Evolutionary conservation across 768 basidiomycete species (phyloP).

Genomic region (Scleroderma citrinum): DNA sequence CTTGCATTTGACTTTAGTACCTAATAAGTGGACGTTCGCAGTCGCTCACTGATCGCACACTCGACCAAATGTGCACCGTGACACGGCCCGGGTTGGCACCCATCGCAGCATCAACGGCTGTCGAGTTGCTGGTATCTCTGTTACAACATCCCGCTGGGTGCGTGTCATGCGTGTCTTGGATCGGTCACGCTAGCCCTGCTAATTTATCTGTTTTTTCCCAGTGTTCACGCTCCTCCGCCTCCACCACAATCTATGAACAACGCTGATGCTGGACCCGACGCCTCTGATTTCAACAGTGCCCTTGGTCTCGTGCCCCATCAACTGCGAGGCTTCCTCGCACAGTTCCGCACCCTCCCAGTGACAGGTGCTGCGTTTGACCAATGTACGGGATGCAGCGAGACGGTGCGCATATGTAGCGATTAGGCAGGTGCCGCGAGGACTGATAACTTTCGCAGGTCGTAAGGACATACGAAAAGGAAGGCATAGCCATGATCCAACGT

Average conservation of each 20-base stretch:
- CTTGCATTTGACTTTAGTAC: neutral
- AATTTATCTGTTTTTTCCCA: constrained; percentile 18
- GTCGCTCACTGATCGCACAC: constrained; percentile 81
- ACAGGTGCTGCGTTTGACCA: constrained; percentile 80
- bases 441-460: constrained; percentile 50
- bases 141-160: constrained; percentile 89
- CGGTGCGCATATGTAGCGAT: constrained; percentile 37
- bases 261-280: constrained; percentile 13
- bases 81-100: constrained; percentile 92
- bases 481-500: constrained; percentile 70
- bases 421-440: neutral
- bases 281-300: constrained; percentile 38
- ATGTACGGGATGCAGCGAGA: constrained; percentile 89
- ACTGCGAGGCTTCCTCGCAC: constrained; percentile 81
- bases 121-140: constrained; percentile 85
- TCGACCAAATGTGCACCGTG: constrained; percentile 99
- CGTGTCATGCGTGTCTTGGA: constrained; percentile 10
- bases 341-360: constrained; percentile 81
- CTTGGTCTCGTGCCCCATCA: constrained; percentile 93
- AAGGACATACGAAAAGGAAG: constrained; percentile 72
- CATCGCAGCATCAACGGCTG: constrained; percentile 87
- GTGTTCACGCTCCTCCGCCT: constrained; percentile 66
- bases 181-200: too few relatives aligned
- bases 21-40: constrained; percentile 9
- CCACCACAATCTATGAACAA: constrained; percentile 30